Evolutionary conservation across 176 grass and related monocot species (phyloP).

Genomic region (Musa itinerans): DNA sequence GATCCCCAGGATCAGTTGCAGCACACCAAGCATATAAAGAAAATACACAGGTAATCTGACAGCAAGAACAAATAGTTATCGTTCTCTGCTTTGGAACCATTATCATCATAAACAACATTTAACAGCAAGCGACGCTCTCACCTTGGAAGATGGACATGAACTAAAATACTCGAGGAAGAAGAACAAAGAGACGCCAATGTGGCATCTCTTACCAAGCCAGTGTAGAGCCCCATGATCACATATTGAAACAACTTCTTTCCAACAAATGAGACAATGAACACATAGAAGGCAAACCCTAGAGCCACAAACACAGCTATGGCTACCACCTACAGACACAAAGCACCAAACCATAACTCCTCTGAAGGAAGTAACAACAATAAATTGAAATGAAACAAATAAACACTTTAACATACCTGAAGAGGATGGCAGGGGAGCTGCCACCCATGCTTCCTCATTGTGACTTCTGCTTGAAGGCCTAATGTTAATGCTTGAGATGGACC

Average conservation of each 20-base stretch:
- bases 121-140: no score
- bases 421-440: slow-evolving; percentile 93
- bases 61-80: slow-evolving; percentile 2
- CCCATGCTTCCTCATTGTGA: slow-evolving; percentile 76
- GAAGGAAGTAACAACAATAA: slow-evolving; percentile 6
- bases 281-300: slow-evolving; percentile 80
- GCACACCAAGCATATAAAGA: slow-evolving; percentile 75
- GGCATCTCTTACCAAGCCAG: slow-evolving; percentile 43
- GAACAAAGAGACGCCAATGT: no score
- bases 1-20: slow-evolving; percentile 59
- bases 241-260: slow-evolving; percentile 46
- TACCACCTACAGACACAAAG: slow-evolving; percentile 45
- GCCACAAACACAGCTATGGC: slow-evolving; percentile 83
- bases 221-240: slow-evolving; percentile 60
- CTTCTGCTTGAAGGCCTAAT: no score
- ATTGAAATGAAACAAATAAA: neutral
- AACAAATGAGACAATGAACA: slow-evolving; percentile 79
- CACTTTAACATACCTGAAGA: slow-evolving; percentile 37
- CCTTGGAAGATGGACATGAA: neutral
- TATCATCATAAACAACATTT: no score
- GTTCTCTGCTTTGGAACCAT: neutral
- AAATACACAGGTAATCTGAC: slow-evolving; percentile 58
- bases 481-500: no score
- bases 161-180: neutral
- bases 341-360: neutral